Evolutionary conservation across 225 moss, liverwort and hornwort genomes (phyloP), one percentile per base, ranked within the genome.

Genomic region (Straminergon stramineum): DNA sequence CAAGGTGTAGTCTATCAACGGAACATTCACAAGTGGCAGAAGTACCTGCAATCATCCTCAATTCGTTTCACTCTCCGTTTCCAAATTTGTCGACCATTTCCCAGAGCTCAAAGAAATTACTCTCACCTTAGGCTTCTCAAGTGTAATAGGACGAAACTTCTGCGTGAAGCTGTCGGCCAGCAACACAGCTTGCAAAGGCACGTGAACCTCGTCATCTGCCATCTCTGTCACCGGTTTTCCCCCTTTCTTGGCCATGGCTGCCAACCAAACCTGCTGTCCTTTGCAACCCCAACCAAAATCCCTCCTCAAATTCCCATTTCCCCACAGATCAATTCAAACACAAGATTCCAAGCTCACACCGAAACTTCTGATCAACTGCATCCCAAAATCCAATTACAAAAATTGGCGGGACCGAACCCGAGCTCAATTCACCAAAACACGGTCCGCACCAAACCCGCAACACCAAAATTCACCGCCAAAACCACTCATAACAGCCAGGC

Each of bases 91-190:
- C 23, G 26, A 85, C 58, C 74, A 62, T 28, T 67, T 32, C 79
- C 70, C 70, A 66, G 43, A 66, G 43, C 37, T 61, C 74, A 63
- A 45, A 39, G 39, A 56, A 67, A 17, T 10, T 11, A 43, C 32
- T 86, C 65, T 81, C 90, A 99, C 99, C 99, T 99, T 99, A 1
- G 99, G 97, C 81, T 95, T 97, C 92, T 99, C 99, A 45, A 97
- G 96, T 5, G 99, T 99, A 62, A 99, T 99, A 31, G 99, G 99
- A 28, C 99, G 99, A 68, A 99, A 99, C 91, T 96, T 97, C 84
- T 96, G 96, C 51, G 99, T 96, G 89, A 99, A 99, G 91, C 97
- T 97, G 86, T 99, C 99, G 37, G 99, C 99, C 71, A 99, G 90
- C n/a, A 99, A 76, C 84, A 99, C 92, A 22, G 99, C 99, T 93